Conservation (phyloP, 2,329 filamentous ascomycete species). For the Claviceps purpurea region DNA sequence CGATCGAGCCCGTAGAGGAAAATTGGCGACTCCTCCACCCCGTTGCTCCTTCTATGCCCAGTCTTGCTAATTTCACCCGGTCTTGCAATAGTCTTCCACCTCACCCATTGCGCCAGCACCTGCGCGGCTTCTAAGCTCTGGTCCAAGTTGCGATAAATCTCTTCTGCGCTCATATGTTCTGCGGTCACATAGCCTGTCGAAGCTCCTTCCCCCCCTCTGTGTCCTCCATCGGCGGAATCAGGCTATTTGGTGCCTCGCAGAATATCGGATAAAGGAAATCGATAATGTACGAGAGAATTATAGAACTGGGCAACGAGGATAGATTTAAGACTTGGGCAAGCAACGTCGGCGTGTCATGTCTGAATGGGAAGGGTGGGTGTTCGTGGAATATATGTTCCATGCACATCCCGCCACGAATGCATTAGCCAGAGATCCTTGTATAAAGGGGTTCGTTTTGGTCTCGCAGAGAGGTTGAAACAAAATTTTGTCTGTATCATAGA, state of each 20-base stretch:
- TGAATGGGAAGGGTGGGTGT: not conserved
- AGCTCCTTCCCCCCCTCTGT: not conserved
- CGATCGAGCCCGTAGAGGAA: not conserved
- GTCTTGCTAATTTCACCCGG: constrained; percentile 29
- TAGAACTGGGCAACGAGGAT: constrained; percentile 7
- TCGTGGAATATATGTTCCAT: constrained; percentile 1
- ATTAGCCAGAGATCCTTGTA: constrained; percentile 1
- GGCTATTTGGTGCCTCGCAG: too few species aligned
- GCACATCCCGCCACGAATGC: constrained; percentile 8
- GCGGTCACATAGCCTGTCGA: not conserved
- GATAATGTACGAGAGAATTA: not conserved
- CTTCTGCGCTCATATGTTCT: not conserved
- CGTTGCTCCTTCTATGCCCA: not conserved
- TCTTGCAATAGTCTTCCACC: constrained; percentile 60
- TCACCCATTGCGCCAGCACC: constrained; percentile 83
- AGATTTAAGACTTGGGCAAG: not conserved
- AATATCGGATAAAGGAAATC: not conserved
- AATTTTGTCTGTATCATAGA: constrained; percentile 7
- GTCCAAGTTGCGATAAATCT: constrained; percentile 71
- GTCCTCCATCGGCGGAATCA: not conserved
- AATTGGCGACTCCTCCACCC: not conserved
- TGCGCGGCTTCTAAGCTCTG: constrained; percentile 97
- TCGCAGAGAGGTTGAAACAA: not conserved
- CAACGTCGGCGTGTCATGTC: not conserved
- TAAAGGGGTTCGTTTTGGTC: not conserved